Percentiles rank a stretch among this genome's conserved stretches.
Evolutionary conservation across 148 eudicot species (phyloP).

Genomic region (Fagopyrum tataricum): DNA sequence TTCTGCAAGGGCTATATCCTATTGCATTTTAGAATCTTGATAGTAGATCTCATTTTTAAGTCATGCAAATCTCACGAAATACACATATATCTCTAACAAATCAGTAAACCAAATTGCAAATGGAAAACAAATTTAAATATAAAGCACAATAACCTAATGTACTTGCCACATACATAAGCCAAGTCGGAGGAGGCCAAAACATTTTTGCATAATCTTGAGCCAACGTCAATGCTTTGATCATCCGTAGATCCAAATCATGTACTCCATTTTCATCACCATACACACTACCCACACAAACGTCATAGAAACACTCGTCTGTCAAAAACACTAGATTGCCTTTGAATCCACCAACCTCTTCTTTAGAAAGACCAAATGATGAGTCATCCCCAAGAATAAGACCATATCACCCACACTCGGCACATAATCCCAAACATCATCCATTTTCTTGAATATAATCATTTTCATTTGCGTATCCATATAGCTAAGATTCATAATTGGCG

Average conservation of each 20-base stretch:
- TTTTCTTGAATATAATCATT: constrained; percentile 6
- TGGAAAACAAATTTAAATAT: not conserved
- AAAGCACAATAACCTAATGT: not conserved
- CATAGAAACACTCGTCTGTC: constrained; percentile 15
- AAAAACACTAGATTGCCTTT: constrained; percentile 13
- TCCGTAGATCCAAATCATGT: no score
- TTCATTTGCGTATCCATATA: not conserved
- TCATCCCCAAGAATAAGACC: constrained; percentile 22
- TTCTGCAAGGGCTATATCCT: no score
- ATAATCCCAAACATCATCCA: constrained; percentile 8
- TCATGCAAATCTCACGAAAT: no score
- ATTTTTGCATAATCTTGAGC: no score
- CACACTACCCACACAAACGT: constrained; percentile 11
- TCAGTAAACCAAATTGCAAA: no score
- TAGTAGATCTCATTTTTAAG: no score
- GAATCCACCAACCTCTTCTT: constrained; percentile 14
- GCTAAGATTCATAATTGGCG: not conserved
- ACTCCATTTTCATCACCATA: constrained; percentile 21
- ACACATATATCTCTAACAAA: no score
- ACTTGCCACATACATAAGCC: constrained; percentile 8
- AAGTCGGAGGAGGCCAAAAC: no score
- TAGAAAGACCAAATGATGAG: constrained; percentile 14
- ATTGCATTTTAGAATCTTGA: no score
- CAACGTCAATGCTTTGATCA: no score
- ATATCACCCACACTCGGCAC: not conserved